A percentile compares a stretch with the other conserved stretches of the same genome.
These are phyloP conservation scores for Leccinum rimulosum DNA, from an alignment of 768 basidiomycete species.

Conservation along the genomic window DNA sequence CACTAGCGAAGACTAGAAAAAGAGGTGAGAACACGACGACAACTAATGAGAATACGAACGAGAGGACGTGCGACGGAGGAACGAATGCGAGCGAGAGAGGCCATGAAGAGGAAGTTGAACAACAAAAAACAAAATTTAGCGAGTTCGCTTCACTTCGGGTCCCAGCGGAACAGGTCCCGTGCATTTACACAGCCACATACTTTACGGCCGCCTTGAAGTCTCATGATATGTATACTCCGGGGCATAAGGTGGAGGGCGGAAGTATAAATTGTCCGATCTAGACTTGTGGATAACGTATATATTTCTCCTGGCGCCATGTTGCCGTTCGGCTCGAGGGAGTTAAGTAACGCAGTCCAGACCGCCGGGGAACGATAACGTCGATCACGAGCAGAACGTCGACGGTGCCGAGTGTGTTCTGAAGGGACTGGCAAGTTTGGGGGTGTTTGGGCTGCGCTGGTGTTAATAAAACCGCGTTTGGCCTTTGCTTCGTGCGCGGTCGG, in stretches of 20 bases:
- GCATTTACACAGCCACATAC: conserved; percentile 27
- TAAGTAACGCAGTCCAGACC: conserved; percentile 25
- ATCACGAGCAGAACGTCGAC: conserved; percentile 12
- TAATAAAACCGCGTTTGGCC: conserved; percentile 22
- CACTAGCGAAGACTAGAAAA: conserved; percentile 29
- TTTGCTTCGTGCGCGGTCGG: conserved; percentile 13
- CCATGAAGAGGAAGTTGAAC: conserved; percentile 17
- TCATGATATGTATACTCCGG: no score
- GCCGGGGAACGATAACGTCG: conserved; percentile 23
- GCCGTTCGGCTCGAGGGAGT: conserved; percentile 16
- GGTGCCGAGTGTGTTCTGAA: no score
- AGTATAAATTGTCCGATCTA: conserved; percentile 7
- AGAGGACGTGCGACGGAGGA: conserved; percentile 28
- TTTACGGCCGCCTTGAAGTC: conserved; percentile 2
- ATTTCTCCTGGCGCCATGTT: conserved; percentile 21
- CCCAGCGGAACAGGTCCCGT: conserved; percentile 19
- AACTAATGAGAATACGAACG: conserved; percentile 14
- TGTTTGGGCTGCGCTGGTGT: conserved; percentile 27
- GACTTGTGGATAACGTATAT: conserved; percentile 18
- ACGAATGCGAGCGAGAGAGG: conserved; percentile 31
- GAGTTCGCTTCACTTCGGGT: conserved; percentile 23
- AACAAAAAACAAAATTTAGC: conserved; percentile 17
- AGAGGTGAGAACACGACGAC: background rate
- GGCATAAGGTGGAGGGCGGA: background rate
- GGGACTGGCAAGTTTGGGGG: conserved; percentile 5